Percentiles rank a stretch among this genome's conserved stretches.
These are phyloP conservation scores for Geotrichum histeridarum DNA, from an alignment of 1,139 yeast genomes.

Conservation along the genomic window DNA sequence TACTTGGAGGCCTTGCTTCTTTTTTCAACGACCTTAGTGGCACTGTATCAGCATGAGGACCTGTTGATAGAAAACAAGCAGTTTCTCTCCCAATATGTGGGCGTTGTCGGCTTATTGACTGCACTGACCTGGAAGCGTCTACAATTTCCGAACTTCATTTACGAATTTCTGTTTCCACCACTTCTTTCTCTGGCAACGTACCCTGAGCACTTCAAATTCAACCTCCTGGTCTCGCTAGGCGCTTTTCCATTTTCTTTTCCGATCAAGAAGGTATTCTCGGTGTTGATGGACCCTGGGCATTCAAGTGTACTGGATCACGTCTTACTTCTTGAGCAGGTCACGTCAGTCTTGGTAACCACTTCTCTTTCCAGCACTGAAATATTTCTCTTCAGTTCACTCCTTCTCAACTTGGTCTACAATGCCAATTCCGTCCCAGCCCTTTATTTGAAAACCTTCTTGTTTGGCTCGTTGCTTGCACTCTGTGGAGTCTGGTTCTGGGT, in stretches of 20 bases:
- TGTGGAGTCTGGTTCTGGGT: slow-evolving; percentile 23
- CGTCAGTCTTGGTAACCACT: slow-evolving; percentile 2
- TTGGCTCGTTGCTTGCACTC: slow-evolving; percentile 24
- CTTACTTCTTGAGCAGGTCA: neutral
- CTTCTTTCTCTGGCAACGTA: slow-evolving; percentile 19
- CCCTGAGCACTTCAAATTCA: slow-evolving; percentile 13
- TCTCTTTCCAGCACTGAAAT: slow-evolving; percentile 28
- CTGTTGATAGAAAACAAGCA: neutral
- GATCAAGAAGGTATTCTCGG: neutral
- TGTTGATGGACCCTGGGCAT: neutral
- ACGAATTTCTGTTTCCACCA: slow-evolving; percentile 18
- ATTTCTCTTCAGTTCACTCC: slow-evolving; percentile 25
- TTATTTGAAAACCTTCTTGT: slow-evolving; percentile 19
- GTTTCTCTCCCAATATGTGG: slow-evolving; percentile 4
- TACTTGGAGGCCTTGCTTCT: slow-evolving; percentile 1
- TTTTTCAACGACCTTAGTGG: neutral
- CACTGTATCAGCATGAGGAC: neutral
- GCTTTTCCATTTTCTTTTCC: slow-evolving; percentile 7
- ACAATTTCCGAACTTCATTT: slow-evolving; percentile 5
- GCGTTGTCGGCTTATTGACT: neutral
- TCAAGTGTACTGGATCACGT: slow-evolving; percentile 1
- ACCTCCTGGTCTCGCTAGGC: slow-evolving; percentile 3
- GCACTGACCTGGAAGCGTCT: slow-evolving; percentile 3
- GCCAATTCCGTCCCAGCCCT: slow-evolving; percentile 7
- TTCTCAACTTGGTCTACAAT: slow-evolving; percentile 22